phyloP scores from a whole-genome alignment of 768 basidiomycete species.

The Rhizopogon vinicolor region DNA sequence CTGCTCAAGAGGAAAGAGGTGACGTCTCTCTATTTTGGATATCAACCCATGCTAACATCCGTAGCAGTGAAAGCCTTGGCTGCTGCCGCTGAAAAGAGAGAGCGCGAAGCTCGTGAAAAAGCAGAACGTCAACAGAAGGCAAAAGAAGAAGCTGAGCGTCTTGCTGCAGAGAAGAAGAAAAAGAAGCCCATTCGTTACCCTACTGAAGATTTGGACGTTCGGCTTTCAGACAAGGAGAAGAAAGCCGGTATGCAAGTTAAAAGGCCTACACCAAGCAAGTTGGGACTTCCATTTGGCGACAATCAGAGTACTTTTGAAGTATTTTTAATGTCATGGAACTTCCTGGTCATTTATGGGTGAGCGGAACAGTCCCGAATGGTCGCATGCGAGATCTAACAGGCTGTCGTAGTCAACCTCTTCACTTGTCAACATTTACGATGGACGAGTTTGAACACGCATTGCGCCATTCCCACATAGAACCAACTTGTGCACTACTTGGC shows the following conservation, averaged over 20 bases:
- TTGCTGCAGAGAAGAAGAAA: conserved; percentile 78
- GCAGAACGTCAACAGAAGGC: conserved; percentile 58
- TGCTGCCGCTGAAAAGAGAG: conserved; percentile 53
- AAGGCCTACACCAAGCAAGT: conserved; percentile 61
- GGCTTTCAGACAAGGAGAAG: conserved; percentile 75
- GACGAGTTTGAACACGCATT: conserved; percentile 91
- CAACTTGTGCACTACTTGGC: conserved; percentile 70
- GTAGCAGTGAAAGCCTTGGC: conserved; percentile 24
- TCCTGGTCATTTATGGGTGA: conserved; percentile 90
- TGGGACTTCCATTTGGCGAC: conserved; percentile 65
- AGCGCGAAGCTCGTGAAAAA: conserved; percentile 67
- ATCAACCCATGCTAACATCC: conserved; percentile 6
- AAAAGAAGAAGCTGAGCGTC: conserved; percentile 67
- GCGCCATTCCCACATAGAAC: conserved; percentile 66
- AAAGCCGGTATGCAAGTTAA: conserved; percentile 68
- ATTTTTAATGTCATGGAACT: conserved; percentile 92
- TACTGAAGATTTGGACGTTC: conserved; percentile 87
- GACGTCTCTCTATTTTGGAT: conserved; percentile 5
- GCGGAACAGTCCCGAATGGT: conserved; percentile 15
- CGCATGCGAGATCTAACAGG: neutral
- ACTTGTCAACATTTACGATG: conserved; percentile 82
- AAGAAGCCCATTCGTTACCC: conserved; percentile 91
- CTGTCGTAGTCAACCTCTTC: conserved; percentile 71
- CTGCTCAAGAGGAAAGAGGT: conserved; percentile 76
- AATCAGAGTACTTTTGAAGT: conserved; percentile 66